phyloP scores from a whole-genome alignment of 2,329 filamentous ascomycete genomes.

The Paecilomyces variotii region DNA sequence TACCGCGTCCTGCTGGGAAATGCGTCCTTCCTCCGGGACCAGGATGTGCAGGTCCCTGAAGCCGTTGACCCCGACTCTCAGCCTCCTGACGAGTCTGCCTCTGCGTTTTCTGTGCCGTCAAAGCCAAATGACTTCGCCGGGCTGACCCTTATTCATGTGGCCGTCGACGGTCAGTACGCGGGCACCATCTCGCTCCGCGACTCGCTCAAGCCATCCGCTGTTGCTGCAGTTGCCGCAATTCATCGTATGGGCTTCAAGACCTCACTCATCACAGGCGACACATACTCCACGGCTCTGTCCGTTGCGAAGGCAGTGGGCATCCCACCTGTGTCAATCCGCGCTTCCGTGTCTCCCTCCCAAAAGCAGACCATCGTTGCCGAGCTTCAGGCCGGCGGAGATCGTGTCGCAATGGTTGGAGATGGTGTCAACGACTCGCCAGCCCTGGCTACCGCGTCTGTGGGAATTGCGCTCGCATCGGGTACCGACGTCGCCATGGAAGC shows the following conservation, averaged over 20 bases:
- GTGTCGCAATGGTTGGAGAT: slow-evolving; percentile 95
- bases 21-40: slow-evolving; percentile 64
- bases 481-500: slow-evolving; percentile 98
- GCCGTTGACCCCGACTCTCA: slow-evolving; percentile 29
- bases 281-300: slow-evolving; percentile 71
- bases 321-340: slow-evolving; percentile 63
- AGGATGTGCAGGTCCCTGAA: slow-evolving; percentile 49
- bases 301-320: slow-evolving; percentile 82
- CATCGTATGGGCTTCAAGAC: slow-evolving; percentile 77
- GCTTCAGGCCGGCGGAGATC: slow-evolving; percentile 64
- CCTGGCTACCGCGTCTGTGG: slow-evolving; percentile 82
- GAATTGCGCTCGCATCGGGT: slow-evolving; percentile 84
- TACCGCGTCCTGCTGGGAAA: slow-evolving; percentile 83
- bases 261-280: slow-evolving; percentile 91
- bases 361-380: slow-evolving; percentile 79
- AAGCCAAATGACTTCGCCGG: slow-evolving; percentile 47
- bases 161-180: slow-evolving; percentile 72
- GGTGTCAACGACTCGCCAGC: slow-evolving; percentile 98
- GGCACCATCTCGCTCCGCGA: slow-evolving; percentile 81
- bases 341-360: slow-evolving; percentile 82
- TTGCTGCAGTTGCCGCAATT: slow-evolving; percentile 71
- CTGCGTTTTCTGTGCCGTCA: slow-evolving; percentile 20
- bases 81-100: slow-evolving; percentile 10
- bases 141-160: slow-evolving; percentile 84
- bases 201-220: slow-evolving; percentile 81